phyloP scores from a whole-genome alignment of 345 rosid species.

The Erucastrum elatum region DNA sequence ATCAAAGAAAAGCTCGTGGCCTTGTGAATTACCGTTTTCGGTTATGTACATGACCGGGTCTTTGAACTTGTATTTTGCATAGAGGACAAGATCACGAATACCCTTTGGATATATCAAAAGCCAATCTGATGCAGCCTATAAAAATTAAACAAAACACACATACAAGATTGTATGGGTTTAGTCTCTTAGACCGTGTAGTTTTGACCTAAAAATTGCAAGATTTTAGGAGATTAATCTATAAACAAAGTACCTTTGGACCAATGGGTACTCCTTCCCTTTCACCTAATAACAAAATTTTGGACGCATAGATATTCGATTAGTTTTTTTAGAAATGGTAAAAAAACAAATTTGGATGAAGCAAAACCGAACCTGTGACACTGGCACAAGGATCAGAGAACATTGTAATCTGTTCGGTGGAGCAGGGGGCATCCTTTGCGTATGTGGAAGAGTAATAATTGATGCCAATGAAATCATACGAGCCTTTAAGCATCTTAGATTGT shows the following conservation, averaged over 20 bases:
- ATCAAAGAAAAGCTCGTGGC: background rate
- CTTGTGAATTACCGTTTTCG: conserved; percentile 53
- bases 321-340: background rate
- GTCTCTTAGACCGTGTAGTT: background rate
- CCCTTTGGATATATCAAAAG: conserved; percentile 60
- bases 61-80: conserved; percentile 49
- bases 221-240: background rate
- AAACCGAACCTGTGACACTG: conserved; percentile 38
- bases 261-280: conserved; percentile 47
- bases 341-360: background rate
- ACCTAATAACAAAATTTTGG: conserved; percentile 14
- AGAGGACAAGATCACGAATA: conserved; percentile 43
- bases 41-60: conserved; percentile 53
- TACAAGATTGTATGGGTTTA: background rate
- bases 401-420: conserved; percentile 26
- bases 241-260: conserved; percentile 42
- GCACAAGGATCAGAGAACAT: conserved; percentile 47
- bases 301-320: background rate
- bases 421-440: conserved; percentile 41
- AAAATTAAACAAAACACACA: background rate
- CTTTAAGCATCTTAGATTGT: conserved; percentile 55
- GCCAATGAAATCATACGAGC: conserved; percentile 58
- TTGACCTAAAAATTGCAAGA: background rate
- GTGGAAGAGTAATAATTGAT: conserved; percentile 54
- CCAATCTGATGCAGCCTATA: conserved; percentile 56